These are phyloP conservation scores for Ganoderma multipileum DNA, from an alignment of 1,284 basidiomycete genomes.

Conservation along the genomic window DNA sequence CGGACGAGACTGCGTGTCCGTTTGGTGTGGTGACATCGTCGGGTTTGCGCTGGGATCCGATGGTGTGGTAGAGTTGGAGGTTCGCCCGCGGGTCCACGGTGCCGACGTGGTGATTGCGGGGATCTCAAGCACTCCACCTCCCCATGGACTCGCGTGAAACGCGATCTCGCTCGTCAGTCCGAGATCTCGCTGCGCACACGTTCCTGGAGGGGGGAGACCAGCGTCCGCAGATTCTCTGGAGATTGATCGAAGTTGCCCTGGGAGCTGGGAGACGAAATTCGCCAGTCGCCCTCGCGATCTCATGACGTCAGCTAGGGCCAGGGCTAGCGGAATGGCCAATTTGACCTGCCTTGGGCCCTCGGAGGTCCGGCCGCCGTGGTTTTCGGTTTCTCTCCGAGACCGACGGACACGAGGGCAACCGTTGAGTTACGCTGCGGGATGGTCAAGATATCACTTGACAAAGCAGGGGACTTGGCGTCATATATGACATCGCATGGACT, in stretches of 20 bases:
- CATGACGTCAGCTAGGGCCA: not conserved
- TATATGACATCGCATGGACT: not conserved
- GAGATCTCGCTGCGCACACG: constrained; percentile 3
- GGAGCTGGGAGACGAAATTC: not conserved
- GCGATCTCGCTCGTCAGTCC: not conserved
- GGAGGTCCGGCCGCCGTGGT: not conserved
- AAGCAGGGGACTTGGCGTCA: not conserved
- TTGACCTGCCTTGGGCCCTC: not conserved
- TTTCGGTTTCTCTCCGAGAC: not conserved
- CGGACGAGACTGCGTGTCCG: not conserved
- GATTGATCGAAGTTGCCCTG: constrained; percentile 2
- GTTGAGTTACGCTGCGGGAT: not conserved
- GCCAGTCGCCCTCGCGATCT: not conserved
- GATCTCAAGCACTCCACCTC: not conserved
- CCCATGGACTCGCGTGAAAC: not conserved
- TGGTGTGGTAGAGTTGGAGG: not conserved
- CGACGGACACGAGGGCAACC: not conserved
- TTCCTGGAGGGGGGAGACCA: too few species aligned
- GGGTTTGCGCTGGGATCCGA: not conserved
- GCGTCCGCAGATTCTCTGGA: constrained; percentile 2
- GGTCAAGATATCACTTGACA: not conserved
- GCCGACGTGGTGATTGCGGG: not conserved
- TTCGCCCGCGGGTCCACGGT: not conserved
- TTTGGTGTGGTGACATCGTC: not conserved
- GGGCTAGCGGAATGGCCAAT: not conserved